Conservation (phyloP, 2,329 filamentous ascomycete species). For the Paecilomyces niveus region DNA sequence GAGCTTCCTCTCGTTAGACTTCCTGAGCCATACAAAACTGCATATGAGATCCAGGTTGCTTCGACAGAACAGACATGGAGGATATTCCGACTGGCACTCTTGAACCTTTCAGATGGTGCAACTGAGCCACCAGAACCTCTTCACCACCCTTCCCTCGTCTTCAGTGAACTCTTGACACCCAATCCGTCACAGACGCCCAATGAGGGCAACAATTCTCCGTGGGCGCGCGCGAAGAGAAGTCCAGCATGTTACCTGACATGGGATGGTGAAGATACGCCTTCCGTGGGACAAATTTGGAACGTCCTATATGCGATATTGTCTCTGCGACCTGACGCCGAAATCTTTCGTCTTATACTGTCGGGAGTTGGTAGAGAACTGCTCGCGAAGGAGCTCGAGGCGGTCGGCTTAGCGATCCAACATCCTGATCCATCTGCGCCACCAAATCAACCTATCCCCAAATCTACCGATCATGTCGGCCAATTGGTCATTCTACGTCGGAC, state of each 20-base stretch:
- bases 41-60: slow-evolving; percentile 13
- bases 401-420: slow-evolving; percentile 38
- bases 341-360: neutral
- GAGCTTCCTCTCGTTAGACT: slow-evolving; percentile 12
- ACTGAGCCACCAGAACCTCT: slow-evolving; percentile 15
- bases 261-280: slow-evolving; percentile 20
- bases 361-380: neutral
- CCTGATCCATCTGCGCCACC: slow-evolving; percentile 34
- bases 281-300: slow-evolving; percentile 33
- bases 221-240: slow-evolving; percentile 27
- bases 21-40: slow-evolving; percentile 14
- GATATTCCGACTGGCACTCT: neutral
- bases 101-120: slow-evolving; percentile 12
- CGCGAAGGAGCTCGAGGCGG: slow-evolving; percentile 6
- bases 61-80: slow-evolving; percentile 4
- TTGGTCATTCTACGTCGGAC: slow-evolving; percentile 47
- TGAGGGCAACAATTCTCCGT: slow-evolving; percentile 30
- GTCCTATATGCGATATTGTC: slow-evolving; percentile 32
- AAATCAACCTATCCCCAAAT: slow-evolving; percentile 22
- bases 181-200: slow-evolving; percentile 13
- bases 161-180: slow-evolving; percentile 19
- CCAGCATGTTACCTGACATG: slow-evolving; percentile 26
- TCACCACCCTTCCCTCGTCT: slow-evolving; percentile 21
- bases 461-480: slow-evolving; percentile 29
- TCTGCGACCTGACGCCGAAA: neutral